Evolutionary conservation across 2,329 filamentous ascomycete species (phyloP).

Genomic region (Calonectria hongkongensis): DNA sequence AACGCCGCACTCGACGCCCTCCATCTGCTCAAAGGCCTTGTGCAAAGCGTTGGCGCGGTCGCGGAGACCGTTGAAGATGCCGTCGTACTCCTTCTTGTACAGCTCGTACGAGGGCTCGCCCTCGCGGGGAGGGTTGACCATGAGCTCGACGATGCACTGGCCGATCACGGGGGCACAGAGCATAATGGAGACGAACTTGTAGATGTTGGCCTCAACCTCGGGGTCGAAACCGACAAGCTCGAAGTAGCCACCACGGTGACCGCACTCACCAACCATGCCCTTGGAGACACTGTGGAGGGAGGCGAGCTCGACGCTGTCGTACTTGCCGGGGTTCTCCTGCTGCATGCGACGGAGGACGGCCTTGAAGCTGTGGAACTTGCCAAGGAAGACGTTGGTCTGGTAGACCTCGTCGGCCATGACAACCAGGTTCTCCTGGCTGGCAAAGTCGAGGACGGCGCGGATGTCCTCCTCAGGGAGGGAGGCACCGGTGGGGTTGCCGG

Average conservation of each 20-base stretch:
- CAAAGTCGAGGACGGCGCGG: conserved; percentile 89
- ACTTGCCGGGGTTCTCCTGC: conserved; percentile 82
- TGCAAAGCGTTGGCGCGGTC: conserved; percentile 90
- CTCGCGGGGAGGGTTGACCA: conserved; percentile 94
- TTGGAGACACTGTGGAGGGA: conserved; percentile 96
- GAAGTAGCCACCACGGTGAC: conserved; percentile 97
- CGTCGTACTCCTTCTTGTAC: conserved; percentile 89
- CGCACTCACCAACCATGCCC: conserved; percentile 99
- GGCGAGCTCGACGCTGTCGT: conserved; percentile 90
- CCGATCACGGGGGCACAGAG: conserved; percentile 96
- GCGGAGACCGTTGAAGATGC: conserved; percentile 86
- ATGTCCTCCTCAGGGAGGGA: conserved; percentile 88
- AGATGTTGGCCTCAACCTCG: conserved; percentile 92
- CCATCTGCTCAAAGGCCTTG: conserved; percentile 94
- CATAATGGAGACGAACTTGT: conserved; percentile 99
- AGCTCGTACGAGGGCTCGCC: conserved; percentile 90
- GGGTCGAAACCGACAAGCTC: conserved; percentile 93
- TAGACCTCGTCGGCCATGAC: conserved; percentile 98
- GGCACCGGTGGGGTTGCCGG: conserved; percentile 96
- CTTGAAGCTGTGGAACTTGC: conserved; percentile 98
- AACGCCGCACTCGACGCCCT: conserved; percentile 91
- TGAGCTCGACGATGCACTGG: conserved; percentile 96
- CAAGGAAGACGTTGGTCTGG: conserved; percentile 98
- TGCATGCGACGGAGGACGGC: conserved; percentile 88
- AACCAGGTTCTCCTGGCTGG: conserved; percentile 88